A percentile compares a stretch with the other conserved stretches of the same genome.
These are phyloP conservation scores for Mortierella sp. DNA, from an alignment of 371 early-diverging fungal species.

Conservation along the genomic window DNA sequence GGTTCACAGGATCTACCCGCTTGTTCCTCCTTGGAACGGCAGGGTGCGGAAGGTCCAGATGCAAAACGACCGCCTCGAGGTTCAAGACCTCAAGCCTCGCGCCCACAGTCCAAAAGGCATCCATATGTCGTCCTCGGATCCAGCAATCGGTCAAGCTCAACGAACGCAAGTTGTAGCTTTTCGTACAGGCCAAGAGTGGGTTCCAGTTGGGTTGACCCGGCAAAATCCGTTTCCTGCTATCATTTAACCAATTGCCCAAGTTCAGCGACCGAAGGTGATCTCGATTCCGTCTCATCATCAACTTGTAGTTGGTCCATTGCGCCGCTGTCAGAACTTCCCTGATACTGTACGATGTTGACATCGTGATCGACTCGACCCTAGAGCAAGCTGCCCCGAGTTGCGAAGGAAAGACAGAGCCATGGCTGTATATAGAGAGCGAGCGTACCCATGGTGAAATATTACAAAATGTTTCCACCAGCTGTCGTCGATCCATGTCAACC, in stretches of 20 bases:
- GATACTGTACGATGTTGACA: too few relatives aligned
- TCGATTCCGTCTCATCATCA: background rate
- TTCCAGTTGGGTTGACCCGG: conserved; percentile 1
- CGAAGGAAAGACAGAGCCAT: conserved; percentile 1
- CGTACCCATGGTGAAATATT: too few relatives aligned
- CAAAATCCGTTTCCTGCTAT: background rate
- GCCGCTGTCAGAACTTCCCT: background rate
- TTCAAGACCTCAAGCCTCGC: background rate
- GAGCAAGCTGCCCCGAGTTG: background rate
- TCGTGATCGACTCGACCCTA: conserved; percentile 1
- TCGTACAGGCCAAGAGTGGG: background rate
- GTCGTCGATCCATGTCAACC: too few relatives aligned
- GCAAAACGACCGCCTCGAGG: background rate
- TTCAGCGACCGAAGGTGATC: background rate
- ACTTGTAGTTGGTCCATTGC: conserved; percentile 1
- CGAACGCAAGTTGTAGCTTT: background rate
- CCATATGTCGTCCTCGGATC: conserved; percentile 3
- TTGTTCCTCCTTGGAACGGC: background rate
- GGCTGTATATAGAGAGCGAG: conserved; percentile 5
- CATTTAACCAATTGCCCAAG: background rate
- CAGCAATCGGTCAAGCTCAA: background rate
- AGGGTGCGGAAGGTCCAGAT: background rate
- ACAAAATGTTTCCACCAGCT: too few relatives aligned
- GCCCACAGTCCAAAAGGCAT: background rate
- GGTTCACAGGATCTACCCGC: too few relatives aligned